A percentile compares a stretch with the other conserved stretches of the same genome.
These are phyloP conservation scores for Colletotrichum musicola DNA, from an alignment of 2,329 filamentous ascomycete genomes.

Conservation along the genomic window DNA sequence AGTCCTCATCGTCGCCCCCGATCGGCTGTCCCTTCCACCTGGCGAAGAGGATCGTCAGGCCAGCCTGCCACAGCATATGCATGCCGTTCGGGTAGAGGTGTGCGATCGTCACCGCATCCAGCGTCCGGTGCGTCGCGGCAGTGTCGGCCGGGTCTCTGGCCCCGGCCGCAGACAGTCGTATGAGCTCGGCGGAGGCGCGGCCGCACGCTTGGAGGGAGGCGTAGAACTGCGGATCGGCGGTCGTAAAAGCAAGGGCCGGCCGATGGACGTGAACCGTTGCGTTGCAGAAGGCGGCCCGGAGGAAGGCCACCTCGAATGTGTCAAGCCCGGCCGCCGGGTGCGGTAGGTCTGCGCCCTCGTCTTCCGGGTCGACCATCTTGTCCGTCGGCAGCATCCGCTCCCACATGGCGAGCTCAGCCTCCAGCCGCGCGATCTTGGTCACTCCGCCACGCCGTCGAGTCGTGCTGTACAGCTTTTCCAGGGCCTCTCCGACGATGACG, in stretches of 20 bases:
- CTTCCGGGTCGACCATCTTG: constrained; percentile 23
- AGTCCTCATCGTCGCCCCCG: constrained; percentile 32
- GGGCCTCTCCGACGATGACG: constrained; percentile 41
- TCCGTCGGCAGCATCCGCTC: constrained; percentile 30
- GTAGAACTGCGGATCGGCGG: constrained; percentile 40
- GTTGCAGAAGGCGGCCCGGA: constrained; percentile 40
- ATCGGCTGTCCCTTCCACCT: constrained; percentile 42
- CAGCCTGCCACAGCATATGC: constrained; percentile 46
- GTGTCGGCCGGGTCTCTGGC: neutral
- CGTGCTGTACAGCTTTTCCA: constrained; percentile 44
- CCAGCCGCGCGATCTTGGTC: constrained; percentile 42
- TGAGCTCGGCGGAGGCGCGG: constrained; percentile 35
- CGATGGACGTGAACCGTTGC: constrained; percentile 44
- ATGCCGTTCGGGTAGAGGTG: constrained; percentile 44
- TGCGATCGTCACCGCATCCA: constrained; percentile 17
- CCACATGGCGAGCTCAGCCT: constrained; percentile 44
- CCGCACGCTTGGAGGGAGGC: constrained; percentile 40
- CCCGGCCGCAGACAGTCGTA: constrained; percentile 2
- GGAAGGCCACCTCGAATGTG: constrained; percentile 27
- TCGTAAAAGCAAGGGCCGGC: constrained; percentile 43
- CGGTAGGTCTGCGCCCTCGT: constrained; percentile 14
- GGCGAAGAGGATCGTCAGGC: constrained; percentile 43
- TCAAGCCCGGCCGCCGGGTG: neutral
- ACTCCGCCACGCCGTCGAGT: constrained; percentile 44
- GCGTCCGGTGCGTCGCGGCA: neutral